Base-by-base conservation (phyloP, 1,284 basidiomycete species). In the Sanghuangporus weigelae region DNA sequence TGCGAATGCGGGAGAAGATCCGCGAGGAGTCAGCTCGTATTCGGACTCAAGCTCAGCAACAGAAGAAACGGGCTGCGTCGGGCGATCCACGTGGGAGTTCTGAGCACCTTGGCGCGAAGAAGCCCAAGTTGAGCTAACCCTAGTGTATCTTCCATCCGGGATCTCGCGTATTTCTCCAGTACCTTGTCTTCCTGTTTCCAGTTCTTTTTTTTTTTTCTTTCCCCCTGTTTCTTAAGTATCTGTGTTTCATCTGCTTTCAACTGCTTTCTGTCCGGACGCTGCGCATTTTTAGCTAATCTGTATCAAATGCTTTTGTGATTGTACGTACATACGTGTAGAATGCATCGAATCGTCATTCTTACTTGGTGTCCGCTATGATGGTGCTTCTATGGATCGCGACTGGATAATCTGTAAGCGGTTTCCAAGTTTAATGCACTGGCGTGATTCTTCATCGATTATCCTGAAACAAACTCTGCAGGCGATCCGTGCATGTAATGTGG, bases 1-100 rank as follows among this genome's bases (percentile, higher is more conserved):
- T 59, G 46, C 60, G 56, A 5, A 36, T 65, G 60, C 38, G 57
- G 40, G 46, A 44, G 16, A 60, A 60, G 39, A 57, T 65, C 11
- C 60, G 55, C 7, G 60, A 65, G 38, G 60, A 62, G 35, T 38
- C 50, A 11, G 60, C 55, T 6, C 23, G 57, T 14, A 38, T 65
- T 16, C 44, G 57, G 8, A 36, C 38, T 2, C 59, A 51, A 26
- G 38, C 40, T 36, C 26, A 38, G 0, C 63, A 61, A 50, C 63
- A 60, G 51, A 65, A 59, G 60, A 65, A 65, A 40, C 64, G 64
- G n/a, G 40, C 64, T 2, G 60, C 56, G 31, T 31, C 38, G 4
- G 60, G 49, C 8, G 64, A 65, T 23, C 36, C 51, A 19, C 53
- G 46, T 16, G 62, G 48, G 14, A 59, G 59, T 31, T 60, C 58